Evolutionary conservation across 2,329 filamentous ascomycete species (phyloP), one percentile per base, ranked within the genome.

Genomic region (Colletotrichum sp.): DNA sequence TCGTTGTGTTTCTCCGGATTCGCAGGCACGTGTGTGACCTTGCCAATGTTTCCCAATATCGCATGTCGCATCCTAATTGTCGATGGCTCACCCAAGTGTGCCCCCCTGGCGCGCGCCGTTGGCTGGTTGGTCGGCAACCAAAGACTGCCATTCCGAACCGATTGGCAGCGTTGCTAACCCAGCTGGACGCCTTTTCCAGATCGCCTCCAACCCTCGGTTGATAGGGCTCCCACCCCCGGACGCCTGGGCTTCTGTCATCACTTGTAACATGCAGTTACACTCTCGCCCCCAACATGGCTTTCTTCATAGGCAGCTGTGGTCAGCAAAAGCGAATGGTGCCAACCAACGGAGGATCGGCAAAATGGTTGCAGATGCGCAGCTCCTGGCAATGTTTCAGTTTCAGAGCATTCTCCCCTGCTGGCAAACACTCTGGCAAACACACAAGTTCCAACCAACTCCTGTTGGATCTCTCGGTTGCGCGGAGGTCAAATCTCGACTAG

Each of bases 51-150:
- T 58, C 21, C 34, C 54, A 62, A 66, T n/a, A 63, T 62, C 31
- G 31, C 61, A 27, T 73, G 71, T 63, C 47, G 72, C 72, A 71
- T 63, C 61, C 33, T 47, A 51, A 74, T 74, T 72, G 51, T 62
- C 62, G 8, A 70, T 51, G 57, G 64, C 68, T 73, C 57, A 34
- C 34, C 71, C 47, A 59, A 12, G 13, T 12, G 47, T 34, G 24
- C 27, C 31, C 31, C 59, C 57, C 24, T 69, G 47, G 58, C 38
- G n/a, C 27, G n/a, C 54, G 24, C 31, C 27, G n/a, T 33, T 54
- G 54, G 11, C 34, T 61, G 55, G 68, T 71, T 73, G 62, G 68
- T 33, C 29, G 55, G 58, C 54, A 43, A 62, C 57, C 34, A 51
- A 24, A 66, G 62, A 51, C 11, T 51, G 5, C 16, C 68, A 67